Evolutionary conservation across 768 basidiomycete genomes (phyloP), one percentile per base, ranked within the genome.

Genomic region (Psilocybe subaeruginosa): DNA sequence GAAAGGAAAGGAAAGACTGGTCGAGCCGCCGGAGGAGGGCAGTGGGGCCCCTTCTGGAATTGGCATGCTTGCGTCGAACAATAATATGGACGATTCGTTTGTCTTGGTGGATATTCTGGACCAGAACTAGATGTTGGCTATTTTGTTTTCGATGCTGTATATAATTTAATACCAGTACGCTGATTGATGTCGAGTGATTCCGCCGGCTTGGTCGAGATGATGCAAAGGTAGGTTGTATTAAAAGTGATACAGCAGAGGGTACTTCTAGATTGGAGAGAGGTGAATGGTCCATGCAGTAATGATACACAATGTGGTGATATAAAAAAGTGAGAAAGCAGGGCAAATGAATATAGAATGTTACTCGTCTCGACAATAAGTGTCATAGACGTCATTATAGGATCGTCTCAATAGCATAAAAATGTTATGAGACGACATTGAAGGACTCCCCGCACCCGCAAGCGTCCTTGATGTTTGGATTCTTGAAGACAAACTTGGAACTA

Each of bases 371-470:
- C n/a, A 58, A n/a, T 9, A 29, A 16, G 41, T 23, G 23, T 17
- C 41, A 43, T n/a, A n/a, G n/a, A 43, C 11, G 41, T 9, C 41
- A 4, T 43, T 12, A n/a, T 5, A 43, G n/a, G 41, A 43, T 43
- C 41, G 41, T n/a, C 41, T 43, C n/a, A n/a, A 5, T 12, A 14
- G 41, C n/a, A 43, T 43, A 43, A 5, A 12, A 43, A 14, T 61
- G 60, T 77, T 66, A 81, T 73, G 76, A 77, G 53, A 69, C 73
- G 60, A 93, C 85, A 50, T 85, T 90, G 76, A 95, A 95, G 0
- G 93, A 95, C 78, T 97, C 95, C 63, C 95, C 95, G 69, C 95
- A 97, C 54, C 95, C 95, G 74, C 95, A 97, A 6, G 93, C 92
- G 70, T 96, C 95, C 77, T 89, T 92, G 75, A 97, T 89, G 74